Evolutionary conservation across 169 alveolate genomes (phyloP), one percentile per base, ranked within the genome.

Genomic region (Cryptosporidium felis): DNA sequence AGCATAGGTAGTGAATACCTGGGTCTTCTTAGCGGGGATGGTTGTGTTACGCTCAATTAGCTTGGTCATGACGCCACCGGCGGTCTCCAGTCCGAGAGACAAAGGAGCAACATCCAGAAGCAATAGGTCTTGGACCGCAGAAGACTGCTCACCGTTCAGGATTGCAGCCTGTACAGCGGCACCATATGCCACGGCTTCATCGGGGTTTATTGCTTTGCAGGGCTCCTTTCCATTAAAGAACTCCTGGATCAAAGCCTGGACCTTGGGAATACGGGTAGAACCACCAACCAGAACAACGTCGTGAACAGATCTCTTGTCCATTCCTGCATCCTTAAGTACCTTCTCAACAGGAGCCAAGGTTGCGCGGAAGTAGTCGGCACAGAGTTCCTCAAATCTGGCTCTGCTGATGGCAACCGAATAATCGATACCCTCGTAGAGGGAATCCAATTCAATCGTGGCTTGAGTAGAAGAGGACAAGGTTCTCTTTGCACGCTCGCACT

Each of bases 281-380:
- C 99, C 99, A n/a, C 99, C 99, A 32, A 97, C 99, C 44, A 97
- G 95, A 9, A 97, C 98, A 62, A 97, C 96, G 81, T 97, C 99
- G 91, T 96, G 95, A 66, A 97, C 95, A 80, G 95, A 93, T 88
- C 94, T 94, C 94, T 97, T 94, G 80, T 96, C 92, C 92, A 95
- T 91, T 66, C 96, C 96, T 18, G 98, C 91, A 80, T 98, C 99
- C 80, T 94, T 94, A 49, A 98, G 89, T 40, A 95, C 99, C 93
- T 96, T 95, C 92, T 97, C 98, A 18, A 97, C 99, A 45, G 99
- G 99, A 14, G 92, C 94, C 79, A 97, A 89, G 23, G 98, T 93
- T 81, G 95, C 94, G 89, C 98, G 93, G 97, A 98, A 97, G 85
- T 94, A 92, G 81, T 97, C 99, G 82, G 91, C 91, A 92, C 97